A percentile compares a stretch with the other conserved stretches of the same genome.
Evolutionary conservation across 345 rosid genomes (phyloP).

Genomic region (Angophora floribunda): DNA sequence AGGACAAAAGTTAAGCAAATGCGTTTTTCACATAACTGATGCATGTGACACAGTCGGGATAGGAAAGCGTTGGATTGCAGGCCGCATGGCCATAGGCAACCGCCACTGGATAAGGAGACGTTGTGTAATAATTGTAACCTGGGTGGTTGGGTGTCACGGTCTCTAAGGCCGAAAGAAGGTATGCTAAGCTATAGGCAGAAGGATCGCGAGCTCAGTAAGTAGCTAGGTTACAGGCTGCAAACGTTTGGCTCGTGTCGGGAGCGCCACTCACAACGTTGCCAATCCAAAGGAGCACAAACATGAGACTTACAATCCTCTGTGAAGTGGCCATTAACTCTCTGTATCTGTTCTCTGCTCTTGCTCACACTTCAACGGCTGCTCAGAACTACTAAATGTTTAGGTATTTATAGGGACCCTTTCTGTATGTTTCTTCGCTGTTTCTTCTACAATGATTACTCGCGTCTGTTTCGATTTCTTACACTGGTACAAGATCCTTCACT

Average conservation of each 20-base stretch:
- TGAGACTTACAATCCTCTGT: background rate
- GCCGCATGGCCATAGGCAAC: background rate
- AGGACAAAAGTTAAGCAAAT: background rate
- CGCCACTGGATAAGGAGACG: background rate
- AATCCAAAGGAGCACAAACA: background rate
- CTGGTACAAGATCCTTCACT: background rate
- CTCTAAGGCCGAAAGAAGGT: background rate
- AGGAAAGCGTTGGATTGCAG: background rate
- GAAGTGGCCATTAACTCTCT: background rate
- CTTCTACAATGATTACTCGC: background rate
- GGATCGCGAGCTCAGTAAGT: background rate
- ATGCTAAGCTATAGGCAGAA: background rate
- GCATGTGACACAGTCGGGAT: background rate
- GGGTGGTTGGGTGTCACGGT: background rate
- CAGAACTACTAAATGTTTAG: background rate
- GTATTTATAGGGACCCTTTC: background rate
- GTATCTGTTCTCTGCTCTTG: background rate
- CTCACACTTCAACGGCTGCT: background rate
- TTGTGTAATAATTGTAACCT: background rate
- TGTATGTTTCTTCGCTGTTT: background rate
- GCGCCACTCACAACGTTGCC: background rate
- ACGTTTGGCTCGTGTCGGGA: background rate
- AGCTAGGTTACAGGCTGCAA: background rate
- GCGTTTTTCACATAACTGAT: background rate
- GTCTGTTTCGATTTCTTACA: accelerated